These are phyloP conservation scores for Elymus sibiricus DNA, from an alignment of 176 grass and related monocot genomes.

Conservation along the genomic window DNA sequence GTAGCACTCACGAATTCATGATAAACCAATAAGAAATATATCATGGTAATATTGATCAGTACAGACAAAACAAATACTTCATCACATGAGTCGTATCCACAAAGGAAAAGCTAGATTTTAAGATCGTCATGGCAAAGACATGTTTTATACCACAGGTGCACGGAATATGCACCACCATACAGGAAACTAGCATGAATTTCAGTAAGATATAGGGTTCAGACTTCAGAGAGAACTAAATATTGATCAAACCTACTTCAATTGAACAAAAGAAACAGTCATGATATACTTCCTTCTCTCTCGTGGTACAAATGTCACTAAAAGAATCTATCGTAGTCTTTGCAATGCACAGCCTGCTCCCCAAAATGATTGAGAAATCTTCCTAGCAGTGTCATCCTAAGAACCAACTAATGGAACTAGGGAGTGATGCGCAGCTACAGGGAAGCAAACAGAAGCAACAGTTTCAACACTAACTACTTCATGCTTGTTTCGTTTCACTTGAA, in stretches of 20 bases:
- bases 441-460: conserved; percentile 29
- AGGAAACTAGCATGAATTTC: conserved; percentile 20
- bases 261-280: conserved; percentile 42
- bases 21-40: conserved; percentile 7
- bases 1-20: neutral
- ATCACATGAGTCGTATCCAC: neutral
- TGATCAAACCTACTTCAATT: conserved; percentile 36
- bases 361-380: conserved; percentile 25
- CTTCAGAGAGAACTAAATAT: neutral
- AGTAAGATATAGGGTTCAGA: conserved; percentile 4
- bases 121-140: neutral
- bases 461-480: conserved; percentile 36
- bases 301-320: conserved; percentile 50
- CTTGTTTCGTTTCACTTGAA: conserved; percentile 26
- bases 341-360: conserved; percentile 27
- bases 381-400: conserved; percentile 40
- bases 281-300: conserved; percentile 42
- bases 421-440: conserved; percentile 27
- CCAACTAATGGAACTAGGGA: conserved; percentile 31
- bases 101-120: neutral
- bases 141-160: neutral
- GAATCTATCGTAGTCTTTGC: conserved; percentile 43
- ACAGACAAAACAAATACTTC: neutral
- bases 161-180: neutral
- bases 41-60: neutral